phyloP scores from a whole-genome alignment of 2,329 filamentous ascomycete species.

The Helotiales sp. region DNA sequence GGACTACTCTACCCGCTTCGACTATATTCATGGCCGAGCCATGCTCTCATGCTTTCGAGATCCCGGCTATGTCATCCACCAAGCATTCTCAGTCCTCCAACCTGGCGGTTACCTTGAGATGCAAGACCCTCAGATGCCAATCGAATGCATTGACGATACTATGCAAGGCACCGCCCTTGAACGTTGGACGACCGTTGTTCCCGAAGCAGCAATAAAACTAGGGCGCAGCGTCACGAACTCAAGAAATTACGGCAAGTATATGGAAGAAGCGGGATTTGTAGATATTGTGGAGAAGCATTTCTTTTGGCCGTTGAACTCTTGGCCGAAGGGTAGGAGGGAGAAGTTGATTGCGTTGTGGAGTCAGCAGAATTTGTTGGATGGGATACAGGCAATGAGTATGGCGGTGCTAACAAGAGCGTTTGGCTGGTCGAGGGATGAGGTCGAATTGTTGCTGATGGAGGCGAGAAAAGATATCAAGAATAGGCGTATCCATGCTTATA shows the following conservation, averaged over 20 bases:
- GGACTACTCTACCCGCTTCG: neutral
- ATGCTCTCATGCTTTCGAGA: neutral
- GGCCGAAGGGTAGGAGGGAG: slow-evolving; percentile 47
- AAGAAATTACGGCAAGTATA: neutral
- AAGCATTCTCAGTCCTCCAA: neutral
- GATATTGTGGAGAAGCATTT: slow-evolving; percentile 41
- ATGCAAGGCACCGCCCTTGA: neutral
- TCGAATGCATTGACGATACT: neutral
- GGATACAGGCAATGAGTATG: slow-evolving; percentile 4
- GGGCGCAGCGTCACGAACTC: neutral
- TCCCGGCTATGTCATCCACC: neutral
- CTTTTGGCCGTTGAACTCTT: slow-evolving; percentile 48
- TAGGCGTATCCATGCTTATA: slow-evolving; percentile 20
- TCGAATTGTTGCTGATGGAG: slow-evolving; percentile 21
- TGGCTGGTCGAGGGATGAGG: slow-evolving; percentile 17
- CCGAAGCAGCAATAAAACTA: neutral
- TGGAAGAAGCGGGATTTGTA: slow-evolving; percentile 41
- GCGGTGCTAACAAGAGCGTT: slow-evolving; percentile 15
- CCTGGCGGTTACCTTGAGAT: neutral
- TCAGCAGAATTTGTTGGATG: slow-evolving; percentile 10
- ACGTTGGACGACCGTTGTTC: neutral
- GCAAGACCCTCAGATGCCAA: neutral
- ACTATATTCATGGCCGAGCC: neutral
- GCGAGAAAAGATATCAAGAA: slow-evolving; percentile 19
- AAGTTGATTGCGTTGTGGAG: slow-evolving; percentile 37